Evolutionary conservation across 108 stramenopile species (phyloP), one percentile per base, ranked within the genome.

Genomic region (Aurantiochytrium sp.): DNA sequence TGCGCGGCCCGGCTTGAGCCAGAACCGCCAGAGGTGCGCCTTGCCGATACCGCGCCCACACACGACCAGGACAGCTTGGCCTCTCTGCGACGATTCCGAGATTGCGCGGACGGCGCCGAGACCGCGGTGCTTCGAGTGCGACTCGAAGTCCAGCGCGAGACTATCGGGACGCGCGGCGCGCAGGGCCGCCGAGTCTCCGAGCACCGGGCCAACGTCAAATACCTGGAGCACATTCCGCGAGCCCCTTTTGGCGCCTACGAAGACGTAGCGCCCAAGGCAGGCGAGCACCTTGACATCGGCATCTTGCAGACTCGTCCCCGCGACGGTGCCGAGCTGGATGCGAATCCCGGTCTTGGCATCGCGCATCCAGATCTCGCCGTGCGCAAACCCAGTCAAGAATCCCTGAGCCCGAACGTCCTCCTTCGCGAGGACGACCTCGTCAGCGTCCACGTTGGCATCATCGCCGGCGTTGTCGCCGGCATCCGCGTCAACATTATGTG

Each of bases 301-400:
- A 41, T 81, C 39, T 24, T 81, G 39, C n/a, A 81, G 17, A 81
- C 45, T 48, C 21, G 73, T 27, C 24, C 24, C 45, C 30, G 45
- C 73, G 73, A 48, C 73, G 10, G n/a, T 48, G n/a, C 73, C 73
- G 0, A 81, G 42, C 17, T 27, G 45, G 19, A 81, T 48, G 6
- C 45, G n/a, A 1, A 81, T 48, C n/a, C 45, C 45, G 6, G 42
- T 81, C 24, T 24, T 48, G 36, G 6, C 42, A 42, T 81, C 73
- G 42, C 50, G 73, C 73, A 81, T 81, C 73, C 73, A 81, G 3
- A 81, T 81, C 39, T 81, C 73, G 42, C 73, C 73, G 1, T 41
- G 42, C 17, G 73, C 45, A 48, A 81, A 41, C 17, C 73, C 73
- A 1, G 39, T 24, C 36, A 81, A 17, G 45, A 81, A 81, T 6